These are phyloP conservation scores for Scutellaria galericulata DNA, from an alignment of 257 asterid species.

Conservation along the genomic window DNA sequence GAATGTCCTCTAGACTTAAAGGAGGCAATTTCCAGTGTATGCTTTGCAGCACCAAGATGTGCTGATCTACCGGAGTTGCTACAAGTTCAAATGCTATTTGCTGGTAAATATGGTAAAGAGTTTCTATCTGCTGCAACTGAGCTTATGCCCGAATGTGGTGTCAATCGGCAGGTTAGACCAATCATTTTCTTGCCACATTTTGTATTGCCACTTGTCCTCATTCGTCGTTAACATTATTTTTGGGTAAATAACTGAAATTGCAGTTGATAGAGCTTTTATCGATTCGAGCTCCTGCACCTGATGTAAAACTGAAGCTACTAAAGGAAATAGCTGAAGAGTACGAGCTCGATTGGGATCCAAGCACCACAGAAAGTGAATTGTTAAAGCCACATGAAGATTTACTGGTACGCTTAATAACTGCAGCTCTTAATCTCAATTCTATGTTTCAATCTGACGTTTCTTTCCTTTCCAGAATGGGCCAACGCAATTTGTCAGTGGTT, in stretches of 20 bases:
- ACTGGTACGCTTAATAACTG: slow-evolving; percentile 53
- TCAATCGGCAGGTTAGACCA: slow-evolving; percentile 84
- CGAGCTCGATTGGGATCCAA: slow-evolving; percentile 92
- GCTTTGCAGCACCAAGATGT: slow-evolving; percentile 99
- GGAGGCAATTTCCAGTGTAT: slow-evolving; percentile 93
- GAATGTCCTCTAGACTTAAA: slow-evolving; percentile 97
- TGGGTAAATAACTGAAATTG: not conserved
- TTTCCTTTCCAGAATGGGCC: slow-evolving; percentile 76
- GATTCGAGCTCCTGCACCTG: slow-evolving; percentile 91
- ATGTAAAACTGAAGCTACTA: slow-evolving; percentile 79
- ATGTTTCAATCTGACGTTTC: slow-evolving; percentile 21
- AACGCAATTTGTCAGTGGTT: slow-evolving; percentile 63
- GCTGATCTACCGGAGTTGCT: slow-evolving; percentile 89
- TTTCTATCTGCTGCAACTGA: slow-evolving; percentile 86
- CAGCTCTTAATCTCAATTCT: slow-evolving; percentile 5
- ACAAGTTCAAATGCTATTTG: slow-evolving; percentile 75
- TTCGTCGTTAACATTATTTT: slow-evolving; percentile 11
- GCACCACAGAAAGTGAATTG: slow-evolving; percentile 71
- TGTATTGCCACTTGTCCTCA: not conserved
- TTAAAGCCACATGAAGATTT: slow-evolving; percentile 87
- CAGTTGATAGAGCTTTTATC: slow-evolving; percentile 90
- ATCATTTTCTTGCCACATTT: slow-evolving; percentile 9
- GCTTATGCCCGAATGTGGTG: slow-evolving; percentile 97
- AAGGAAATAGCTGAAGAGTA: slow-evolving; percentile 95
- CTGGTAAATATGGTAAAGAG: slow-evolving; percentile 90